Evolutionary conservation across 371 early-diverging fungal species (phyloP).

Genomic region (Dinochytrium kinnereticum): DNA sequence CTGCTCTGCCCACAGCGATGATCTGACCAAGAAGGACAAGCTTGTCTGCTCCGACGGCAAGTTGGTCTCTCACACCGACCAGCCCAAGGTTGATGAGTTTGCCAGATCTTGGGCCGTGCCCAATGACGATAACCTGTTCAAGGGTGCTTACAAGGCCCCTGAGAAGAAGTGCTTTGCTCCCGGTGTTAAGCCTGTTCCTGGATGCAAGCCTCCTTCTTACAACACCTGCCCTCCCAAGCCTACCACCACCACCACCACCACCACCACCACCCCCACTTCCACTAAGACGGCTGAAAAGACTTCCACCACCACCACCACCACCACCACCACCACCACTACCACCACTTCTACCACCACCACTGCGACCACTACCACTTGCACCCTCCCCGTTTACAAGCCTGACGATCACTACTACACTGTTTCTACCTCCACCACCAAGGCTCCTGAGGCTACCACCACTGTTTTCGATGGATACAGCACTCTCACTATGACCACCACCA

Average conservation of each 20-base stretch:
- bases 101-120: slow-evolving; percentile 6
- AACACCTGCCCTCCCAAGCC: slow-evolving; percentile 15
- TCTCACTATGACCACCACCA: background rate
- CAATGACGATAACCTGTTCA: slow-evolving; percentile 15
- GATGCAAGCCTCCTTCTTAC: background rate
- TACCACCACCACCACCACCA: slow-evolving; percentile 10
- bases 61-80: background rate
- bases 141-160: slow-evolving; percentile 9
- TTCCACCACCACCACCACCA: background rate
- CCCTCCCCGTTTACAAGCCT: background rate
- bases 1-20: slow-evolving; percentile 13
- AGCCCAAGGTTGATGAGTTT: slow-evolving; percentile 1
- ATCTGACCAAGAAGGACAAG: background rate
- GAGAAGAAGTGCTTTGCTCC: background rate
- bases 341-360: background rate
- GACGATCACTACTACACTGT: slow-evolving; percentile 9
- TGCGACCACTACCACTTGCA: slow-evolving; percentile 1
- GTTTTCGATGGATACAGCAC: background rate
- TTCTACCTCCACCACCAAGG: background rate
- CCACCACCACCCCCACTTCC: slow-evolving; percentile 2
- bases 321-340: slow-evolving; percentile 1
- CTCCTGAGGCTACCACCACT: background rate
- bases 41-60: slow-evolving; percentile 7
- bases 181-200: background rate
- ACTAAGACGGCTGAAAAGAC: background rate